These are phyloP conservation scores for Stachybotrys chlorohalonatus DNA, from an alignment of 2,329 filamentous ascomycete genomes.

Conservation along the genomic window DNA sequence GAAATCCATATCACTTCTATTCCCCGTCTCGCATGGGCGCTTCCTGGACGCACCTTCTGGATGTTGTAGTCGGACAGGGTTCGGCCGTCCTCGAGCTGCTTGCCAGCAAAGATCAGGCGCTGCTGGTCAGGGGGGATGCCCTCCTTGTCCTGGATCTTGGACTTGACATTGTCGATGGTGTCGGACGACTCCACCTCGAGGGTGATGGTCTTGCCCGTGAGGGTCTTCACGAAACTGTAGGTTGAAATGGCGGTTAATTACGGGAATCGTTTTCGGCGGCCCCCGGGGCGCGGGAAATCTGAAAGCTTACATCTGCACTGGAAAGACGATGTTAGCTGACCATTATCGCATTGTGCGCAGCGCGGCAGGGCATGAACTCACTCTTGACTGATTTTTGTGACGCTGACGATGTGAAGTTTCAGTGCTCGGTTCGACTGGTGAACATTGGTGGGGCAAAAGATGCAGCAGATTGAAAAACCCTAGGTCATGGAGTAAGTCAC, in stretches of 20 bases:
- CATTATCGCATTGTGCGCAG: neutral
- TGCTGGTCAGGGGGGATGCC: constrained; percentile 97
- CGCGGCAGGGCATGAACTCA: constrained; percentile 30
- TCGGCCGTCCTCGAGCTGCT: constrained; percentile 98
- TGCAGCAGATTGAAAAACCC: constrained; percentile 23
- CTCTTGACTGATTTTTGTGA: constrained; percentile 48
- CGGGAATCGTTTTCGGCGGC: constrained; percentile 6
- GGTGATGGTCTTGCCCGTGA: constrained; percentile 99
- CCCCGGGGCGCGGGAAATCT: neutral
- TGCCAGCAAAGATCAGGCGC: constrained; percentile 97
- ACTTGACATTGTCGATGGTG: constrained; percentile 99
- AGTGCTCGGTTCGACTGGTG: constrained; percentile 25
- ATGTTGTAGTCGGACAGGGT: constrained; percentile 99
- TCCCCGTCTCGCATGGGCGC: neutral
- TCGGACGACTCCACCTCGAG: constrained; percentile 98
- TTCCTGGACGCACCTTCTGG: constrained; percentile 67
- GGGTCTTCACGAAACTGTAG: constrained; percentile 97
- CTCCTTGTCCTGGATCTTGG: constrained; percentile 99
- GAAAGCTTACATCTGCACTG: constrained; percentile 84
- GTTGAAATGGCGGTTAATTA: constrained; percentile 16
- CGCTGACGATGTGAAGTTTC: constrained; percentile 32
- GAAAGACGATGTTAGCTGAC: constrained; percentile 12
- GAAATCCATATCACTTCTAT: neutral
- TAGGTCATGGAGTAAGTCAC: constrained; percentile 8
- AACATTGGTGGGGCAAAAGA: constrained; percentile 33